These are phyloP conservation scores for Schwanniomyces vanrijiae DNA, from an alignment of 805 yeast species.

Conservation along the genomic window DNA sequence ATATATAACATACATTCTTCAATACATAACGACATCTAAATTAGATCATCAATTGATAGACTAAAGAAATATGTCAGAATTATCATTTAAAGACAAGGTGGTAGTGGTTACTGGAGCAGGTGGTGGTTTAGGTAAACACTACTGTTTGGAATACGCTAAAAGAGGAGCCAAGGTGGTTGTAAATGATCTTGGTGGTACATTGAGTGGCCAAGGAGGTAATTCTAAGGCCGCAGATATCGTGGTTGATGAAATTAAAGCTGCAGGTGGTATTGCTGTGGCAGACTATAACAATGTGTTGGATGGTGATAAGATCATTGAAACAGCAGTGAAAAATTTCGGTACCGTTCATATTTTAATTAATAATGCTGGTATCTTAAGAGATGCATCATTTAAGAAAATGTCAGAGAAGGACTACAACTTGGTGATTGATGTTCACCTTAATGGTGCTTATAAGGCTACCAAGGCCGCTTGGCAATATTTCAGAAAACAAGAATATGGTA, in stretches of 20 bases:
- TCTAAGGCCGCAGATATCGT: slow-evolving; percentile 83
- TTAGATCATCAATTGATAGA: background rate
- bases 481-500: slow-evolving; percentile 81
- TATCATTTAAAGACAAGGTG: slow-evolving; percentile 73
- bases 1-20: background rate
- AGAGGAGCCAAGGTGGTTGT: slow-evolving; percentile 96
- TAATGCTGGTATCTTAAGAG: slow-evolving; percentile 95
- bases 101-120: slow-evolving; percentile 97
- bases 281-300: slow-evolving; percentile 88
- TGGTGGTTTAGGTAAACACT: slow-evolving; percentile 90
- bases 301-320: slow-evolving; percentile 80
- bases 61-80: slow-evolving; percentile 23
- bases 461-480: slow-evolving; percentile 92
- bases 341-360: slow-evolving; percentile 85
- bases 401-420: slow-evolving; percentile 72
- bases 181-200: slow-evolving; percentile 87
- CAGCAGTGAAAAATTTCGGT: slow-evolving; percentile 85
- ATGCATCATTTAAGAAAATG: slow-evolving; percentile 85
- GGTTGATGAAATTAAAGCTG: slow-evolving; percentile 73
- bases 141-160: slow-evolving; percentile 82
- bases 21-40: background rate
- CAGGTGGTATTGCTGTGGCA: slow-evolving; percentile 88
- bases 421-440: slow-evolving; percentile 84
- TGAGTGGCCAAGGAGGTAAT: slow-evolving; percentile 70
- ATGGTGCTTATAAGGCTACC: slow-evolving; percentile 83